Base-by-base conservation (phyloP, 208 protist species). In the Crithidia brevicula region DNA sequence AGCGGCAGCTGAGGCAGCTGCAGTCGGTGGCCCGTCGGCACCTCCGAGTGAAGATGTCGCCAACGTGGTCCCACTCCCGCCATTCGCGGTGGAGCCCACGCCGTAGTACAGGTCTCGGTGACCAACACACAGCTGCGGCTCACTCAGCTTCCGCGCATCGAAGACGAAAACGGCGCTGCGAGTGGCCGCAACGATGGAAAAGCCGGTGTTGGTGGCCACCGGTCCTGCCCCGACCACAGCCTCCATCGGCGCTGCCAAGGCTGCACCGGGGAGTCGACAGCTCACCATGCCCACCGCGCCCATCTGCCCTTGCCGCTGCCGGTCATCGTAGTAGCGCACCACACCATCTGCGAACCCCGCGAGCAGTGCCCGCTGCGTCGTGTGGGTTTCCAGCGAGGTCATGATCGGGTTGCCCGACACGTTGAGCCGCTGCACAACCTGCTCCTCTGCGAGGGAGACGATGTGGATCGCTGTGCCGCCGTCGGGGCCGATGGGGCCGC, bases 241-340 rank as follows among this genome's bases (percentile, higher is more conserved):
- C 42, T 77, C 77, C 49, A 82, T 61, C 36, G 38, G 15, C 20
- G 54, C 47, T 18, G 62, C 10, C 4, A 45, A 25, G 15, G 70
- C 22, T 9, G 65, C 28, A 5, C 53, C 66, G 5, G 64, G 63
- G 15, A 57, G 13, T 9, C 74, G 49, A 46, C 83, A 89, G 54
- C 63, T 75, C 40, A 86, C 42, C 63, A 86, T 67, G 27, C 81
- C 84, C 10, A 96, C 80, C 8, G 83, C 81, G 18, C 88, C 86
- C 33, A 96, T 65, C 77, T 84, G 83, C 4, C 88, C 86, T 62
- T 91, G 86, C 23, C 72, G 67, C 68, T 91, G 88, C 11, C 91
- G 83, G 60, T 96, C 88, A 61, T 96, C 91, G 74, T 94, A 96
- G 76, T 94, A 96, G 46, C 85, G 85, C 34, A 96, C 86, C 20